Base-by-base conservation (phyloP, 2,329 filamentous ascomycete species). In the Neonectria sp. region DNA sequence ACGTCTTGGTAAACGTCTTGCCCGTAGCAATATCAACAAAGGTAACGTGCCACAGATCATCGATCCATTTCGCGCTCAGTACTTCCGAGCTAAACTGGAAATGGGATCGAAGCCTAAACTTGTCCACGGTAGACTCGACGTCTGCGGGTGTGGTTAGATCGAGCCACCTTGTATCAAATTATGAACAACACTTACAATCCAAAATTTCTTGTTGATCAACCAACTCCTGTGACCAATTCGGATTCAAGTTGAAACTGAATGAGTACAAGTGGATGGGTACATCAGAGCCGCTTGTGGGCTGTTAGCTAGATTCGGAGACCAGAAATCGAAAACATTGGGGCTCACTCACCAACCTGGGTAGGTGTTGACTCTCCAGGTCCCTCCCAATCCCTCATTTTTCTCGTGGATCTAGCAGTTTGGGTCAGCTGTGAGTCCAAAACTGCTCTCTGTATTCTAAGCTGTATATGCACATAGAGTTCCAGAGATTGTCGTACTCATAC, bases 181-280 rank as follows among this genome's bases (percentile, higher is more conserved):
- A 21, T 21, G 21, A 21, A 21, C 21, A 21, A 21, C 21, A 65
- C 27, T 73, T 35, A 49, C 46, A 49, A 15, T 78, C 49, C 1
- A 79, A 68, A 48, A 83, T 83, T 68, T 83, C 81, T 1, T 69
- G 53, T 58, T 80, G 79, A 6, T 79, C 75, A 24, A 75, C 77
- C 27, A 79, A 76, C 58, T 78, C 73, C 58, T 78, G 75, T 12
- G 77, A 77, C 81, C 81, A 83, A 52, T 82, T 67, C 0, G 81
- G 80, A 31, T 83, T 83, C 12, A 78, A 71, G 21, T 79, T 81
- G 71, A 83, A 83, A 43, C 79, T 81, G 74, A 82, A 83, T 0
- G 82, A 83, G 61, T 83, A 84, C 3, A 84, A 76, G 69, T 82
- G 63, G 27, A 60, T 63, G 6, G 60, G 65, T 2, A 72, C 64